phyloP scores from a whole-genome alignment of 139 green algal species.

The Bryopsis sp. region DNA sequence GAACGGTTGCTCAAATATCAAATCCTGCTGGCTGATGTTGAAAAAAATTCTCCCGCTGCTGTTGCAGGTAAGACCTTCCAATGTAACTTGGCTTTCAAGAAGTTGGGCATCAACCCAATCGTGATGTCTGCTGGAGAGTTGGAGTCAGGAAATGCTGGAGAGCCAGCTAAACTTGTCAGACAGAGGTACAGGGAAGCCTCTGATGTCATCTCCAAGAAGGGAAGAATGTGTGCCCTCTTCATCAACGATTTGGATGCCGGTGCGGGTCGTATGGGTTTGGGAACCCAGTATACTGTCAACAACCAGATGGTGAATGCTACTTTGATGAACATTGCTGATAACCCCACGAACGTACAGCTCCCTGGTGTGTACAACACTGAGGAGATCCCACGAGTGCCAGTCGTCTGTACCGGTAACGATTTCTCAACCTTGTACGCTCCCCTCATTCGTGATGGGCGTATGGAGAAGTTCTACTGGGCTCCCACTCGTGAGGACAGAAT shows the following conservation, averaged over 20 bases:
- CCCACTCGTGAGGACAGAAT: conserved; percentile 90
- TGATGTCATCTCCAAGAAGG: conserved; percentile 98
- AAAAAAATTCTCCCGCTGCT: conserved; percentile 11
- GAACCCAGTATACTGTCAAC: conserved; percentile 99
- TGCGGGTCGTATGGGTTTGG: conserved; percentile 88
- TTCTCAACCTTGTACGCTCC: conserved; percentile 99
- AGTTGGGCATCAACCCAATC: conserved; percentile 94
- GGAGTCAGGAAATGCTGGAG: conserved; percentile 95
- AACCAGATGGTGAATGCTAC: conserved; percentile 99
- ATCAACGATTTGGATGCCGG: conserved; percentile 99
- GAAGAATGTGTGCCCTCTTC: conserved; percentile 96
- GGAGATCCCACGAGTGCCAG: conserved; percentile 86
- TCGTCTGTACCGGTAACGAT: conserved; percentile 96
- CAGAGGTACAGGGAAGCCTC: conserved; percentile 95
- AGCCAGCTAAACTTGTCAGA: conserved; percentile 97
- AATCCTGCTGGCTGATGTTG: conserved; percentile 1
- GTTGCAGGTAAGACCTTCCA: conserved; percentile 97
- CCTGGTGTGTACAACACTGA: conserved; percentile 89
- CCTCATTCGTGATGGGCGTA: conserved; percentile 97
- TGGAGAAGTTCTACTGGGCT: conserved; percentile 99
- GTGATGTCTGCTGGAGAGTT: conserved; percentile 98
- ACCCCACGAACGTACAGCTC: conserved; percentile 98
- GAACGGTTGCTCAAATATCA: not conserved
- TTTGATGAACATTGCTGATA: conserved; percentile 99
- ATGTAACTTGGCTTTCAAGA: conserved; percentile 92